Base-by-base conservation (phyloP, 2,329 filamentous ascomycete species). In the Diaporthe longicolla region DNA sequence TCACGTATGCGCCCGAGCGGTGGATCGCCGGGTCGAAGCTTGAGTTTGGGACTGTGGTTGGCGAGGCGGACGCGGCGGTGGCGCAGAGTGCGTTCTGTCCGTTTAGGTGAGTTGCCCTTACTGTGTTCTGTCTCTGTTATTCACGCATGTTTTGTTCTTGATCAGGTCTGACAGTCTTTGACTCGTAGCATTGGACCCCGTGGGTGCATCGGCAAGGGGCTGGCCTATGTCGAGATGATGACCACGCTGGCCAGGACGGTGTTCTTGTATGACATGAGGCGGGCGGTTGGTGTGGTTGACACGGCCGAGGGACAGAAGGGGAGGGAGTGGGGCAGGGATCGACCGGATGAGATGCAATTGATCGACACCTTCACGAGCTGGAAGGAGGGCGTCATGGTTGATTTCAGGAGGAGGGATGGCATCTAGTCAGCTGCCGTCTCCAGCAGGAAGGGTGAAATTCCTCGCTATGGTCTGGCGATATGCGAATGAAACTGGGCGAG, bases 31-130 rank as follows among this genome's bases (percentile, higher is more conserved):
- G 87, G 6, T 85, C 83, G 11, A 87, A 81, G 79, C 81, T 78
- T 57, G 74, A 80, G 37, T 81, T 76, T 40, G 81, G 83, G 52
- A 81, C 81, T 72, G 77, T 80, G 40, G 86, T 87, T 0, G 87
- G 83, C 7, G 87, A 88, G 73, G 85, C 87, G 1, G 88, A 90
- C 70, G 83, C 90, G 1, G 84, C 86, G 3, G 79, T 85, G 7
- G 92, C 93, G 2, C 89, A 92, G 68, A 87, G 86, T 45, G 93
- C 93, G 0, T 96, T 94, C 82, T 94, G 92, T 76, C 93, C 94
- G 1, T 95, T 95, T 78, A 91, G 63, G 63, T 68, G 63, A 54
- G 63, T 68, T 4, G 10, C 4, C 13, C 5, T 2, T 48, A 7
- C 19, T 4, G 4, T 10, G 8, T 19, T 3, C n/a, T 24, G 5